Base-by-base conservation (phyloP, 2,329 filamentous ascomycete species). In the Zymoseptoria pseudotritici region DNA sequence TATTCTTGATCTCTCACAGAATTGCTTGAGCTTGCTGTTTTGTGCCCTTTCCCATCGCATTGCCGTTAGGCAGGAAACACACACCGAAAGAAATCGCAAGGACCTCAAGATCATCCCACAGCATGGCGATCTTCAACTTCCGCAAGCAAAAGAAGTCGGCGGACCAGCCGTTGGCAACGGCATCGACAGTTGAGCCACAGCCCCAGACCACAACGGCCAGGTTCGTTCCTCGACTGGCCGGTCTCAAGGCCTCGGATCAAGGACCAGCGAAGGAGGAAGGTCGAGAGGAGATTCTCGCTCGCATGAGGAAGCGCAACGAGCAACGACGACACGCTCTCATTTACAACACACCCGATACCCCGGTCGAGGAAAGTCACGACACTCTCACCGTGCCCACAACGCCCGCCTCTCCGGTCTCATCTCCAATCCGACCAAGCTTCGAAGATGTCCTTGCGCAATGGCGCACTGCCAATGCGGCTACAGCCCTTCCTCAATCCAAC, bases 401-500 rank as follows among this genome's bases (percentile, higher is more conserved):
- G 3, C 21, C 55, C 21, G 31, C 55, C 22, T 58, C 55, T 9
- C 42, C 58, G 29, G 53, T 59, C 6, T 22, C 56, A 57, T 10
- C 59, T 21, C 36, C 50, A 53, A 17, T 53, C 9, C 50, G 50
- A 53, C 50, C 36, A 46, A 46, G 36, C 36, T 46, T 46, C 13
- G 36, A 46, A 46, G 36, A 46, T 13, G 36, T 46, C 36, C 36
- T 46, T n/a, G 36, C 36, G 13, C 36, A 46, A 46, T 46, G 36
- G 36, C 36, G 36, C 1, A 13, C 13, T n/a, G 36, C 36, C 13
- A 46, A n/a, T n/a, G 36, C 36, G 13, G 36, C 36, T n/a, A 46
- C 36, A 13, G 36, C 36, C 13, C 5, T 46, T 6, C 13, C 36
- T 46, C 36, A n/a, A 46, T 46, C 36, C 13, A 46, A 46, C 3